Conservation (phyloP, 2,329 filamentous ascomycete genomes). For the Coniella vitis region DNA sequence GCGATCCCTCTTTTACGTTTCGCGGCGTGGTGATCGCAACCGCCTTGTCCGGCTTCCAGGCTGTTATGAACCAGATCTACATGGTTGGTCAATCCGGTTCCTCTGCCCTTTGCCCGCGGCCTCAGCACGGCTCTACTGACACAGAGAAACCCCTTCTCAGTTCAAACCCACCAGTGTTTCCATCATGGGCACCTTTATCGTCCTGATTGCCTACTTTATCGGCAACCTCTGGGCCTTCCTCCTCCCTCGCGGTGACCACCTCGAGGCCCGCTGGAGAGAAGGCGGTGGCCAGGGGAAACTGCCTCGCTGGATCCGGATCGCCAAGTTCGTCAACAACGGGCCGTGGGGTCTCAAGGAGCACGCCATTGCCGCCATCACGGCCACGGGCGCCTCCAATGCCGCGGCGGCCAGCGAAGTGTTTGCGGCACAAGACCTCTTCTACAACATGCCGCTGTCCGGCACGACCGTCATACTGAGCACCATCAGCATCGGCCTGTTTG, state of each 20-base stretch:
- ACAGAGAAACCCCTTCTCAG: slow-evolving; percentile 22
- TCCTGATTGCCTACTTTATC: slow-evolving; percentile 49
- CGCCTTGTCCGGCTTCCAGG: slow-evolving; percentile 43
- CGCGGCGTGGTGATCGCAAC: slow-evolving; percentile 45
- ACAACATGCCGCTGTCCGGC: slow-evolving; percentile 37
- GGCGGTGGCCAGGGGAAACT: slow-evolving; percentile 32
- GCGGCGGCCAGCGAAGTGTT: slow-evolving; percentile 35
- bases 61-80: slow-evolving; percentile 51
- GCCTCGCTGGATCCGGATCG: slow-evolving; percentile 33
- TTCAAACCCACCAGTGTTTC: slow-evolving; percentile 45
- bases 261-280: slow-evolving; percentile 39
- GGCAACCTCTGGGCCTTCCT: slow-evolving; percentile 41
- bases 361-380: slow-evolving; percentile 45
- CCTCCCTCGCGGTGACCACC: slow-evolving; percentile 45
- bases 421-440: slow-evolving; percentile 44
- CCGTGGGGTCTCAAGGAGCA: slow-evolving; percentile 52
- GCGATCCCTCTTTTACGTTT: slow-evolving; percentile 45
- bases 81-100: slow-evolving; percentile 26
- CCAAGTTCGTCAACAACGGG: slow-evolving; percentile 43
- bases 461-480: slow-evolving; percentile 41
- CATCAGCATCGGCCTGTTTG: slow-evolving; percentile 49
- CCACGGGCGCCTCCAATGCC: slow-evolving; percentile 46
- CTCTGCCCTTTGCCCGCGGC: too few species aligned
- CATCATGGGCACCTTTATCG: slow-evolving; percentile 48
- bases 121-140: neutral